Percentiles rank a stretch among this genome's conserved stretches.
Conservation (phyloP, 768 basidiomycete species). For the Phylloporus sp. region DNA sequence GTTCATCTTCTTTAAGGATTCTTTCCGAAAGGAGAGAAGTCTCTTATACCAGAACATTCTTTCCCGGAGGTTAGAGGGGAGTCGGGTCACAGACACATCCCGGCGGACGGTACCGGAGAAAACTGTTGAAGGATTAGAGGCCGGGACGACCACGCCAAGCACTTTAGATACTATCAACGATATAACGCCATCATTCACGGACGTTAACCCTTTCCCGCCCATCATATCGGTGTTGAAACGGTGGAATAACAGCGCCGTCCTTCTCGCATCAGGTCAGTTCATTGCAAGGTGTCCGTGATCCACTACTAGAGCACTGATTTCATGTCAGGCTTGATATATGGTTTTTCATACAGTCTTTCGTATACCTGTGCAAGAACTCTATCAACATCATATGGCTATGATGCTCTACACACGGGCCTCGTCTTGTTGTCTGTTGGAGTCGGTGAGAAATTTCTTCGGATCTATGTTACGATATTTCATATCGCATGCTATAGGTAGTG, state of each 20-base stretch:
- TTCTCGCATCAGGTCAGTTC: conserved; percentile 31
- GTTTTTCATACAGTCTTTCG: conserved; percentile 60
- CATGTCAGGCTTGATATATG: conserved; percentile 60
- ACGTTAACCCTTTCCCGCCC: conserved; percentile 69
- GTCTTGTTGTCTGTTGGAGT: conserved; percentile 70
- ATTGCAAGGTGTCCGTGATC: neutral
- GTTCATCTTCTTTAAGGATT: conserved; percentile 69
- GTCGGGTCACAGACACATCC: conserved; percentile 6
- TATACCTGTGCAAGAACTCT: conserved; percentile 77
- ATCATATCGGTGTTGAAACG: conserved; percentile 53
- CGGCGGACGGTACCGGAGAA: conserved; percentile 2
- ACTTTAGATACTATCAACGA: conserved; percentile 18
- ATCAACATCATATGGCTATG: conserved; percentile 55
- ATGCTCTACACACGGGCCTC: conserved; percentile 67
- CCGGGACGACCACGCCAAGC: neutral
- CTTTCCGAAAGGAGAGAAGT: conserved; percentile 78
- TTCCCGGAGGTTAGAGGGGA: conserved; percentile 35
- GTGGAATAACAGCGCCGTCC: conserved; percentile 61
- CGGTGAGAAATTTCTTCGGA: conserved; percentile 36
- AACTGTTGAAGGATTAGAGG: neutral
- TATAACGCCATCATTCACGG: conserved; percentile 53
- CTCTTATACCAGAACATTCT: conserved; percentile 69
- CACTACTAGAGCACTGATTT: neutral
- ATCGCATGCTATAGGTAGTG: conserved; percentile 33
- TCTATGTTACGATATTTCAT: neutral